Evolutionary conservation across 2,329 filamentous ascomycete species (phyloP).

Genomic region (Plenodomus biglobosus): DNA sequence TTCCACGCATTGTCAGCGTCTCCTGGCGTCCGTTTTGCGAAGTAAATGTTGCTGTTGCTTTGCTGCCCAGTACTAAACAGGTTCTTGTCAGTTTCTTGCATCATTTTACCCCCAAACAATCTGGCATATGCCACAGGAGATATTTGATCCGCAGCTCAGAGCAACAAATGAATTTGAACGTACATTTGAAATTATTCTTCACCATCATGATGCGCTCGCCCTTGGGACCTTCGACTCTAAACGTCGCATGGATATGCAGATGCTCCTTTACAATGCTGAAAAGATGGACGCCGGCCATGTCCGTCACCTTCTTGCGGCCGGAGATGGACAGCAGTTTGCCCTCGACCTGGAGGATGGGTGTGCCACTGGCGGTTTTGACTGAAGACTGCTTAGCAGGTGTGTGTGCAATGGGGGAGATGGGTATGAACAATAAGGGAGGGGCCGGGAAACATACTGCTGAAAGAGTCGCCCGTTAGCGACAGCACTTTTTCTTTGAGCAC

Average conservation of each 20-base stretch:
- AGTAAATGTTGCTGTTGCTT: conserved; percentile 59
- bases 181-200: conserved; percentile 57
- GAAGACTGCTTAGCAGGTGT: not conserved
- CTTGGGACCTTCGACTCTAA: conserved; percentile 51
- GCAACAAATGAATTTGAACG: conserved; percentile 29
- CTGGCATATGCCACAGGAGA: not conserved
- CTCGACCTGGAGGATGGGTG: conserved; percentile 58
- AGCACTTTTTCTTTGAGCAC: conserved; percentile 63
- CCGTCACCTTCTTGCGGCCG: conserved; percentile 58
- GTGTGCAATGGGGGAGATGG: not conserved
- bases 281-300: conserved; percentile 57
- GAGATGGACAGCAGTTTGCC: conserved; percentile 57
- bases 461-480: conserved; percentile 65
- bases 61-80: conserved; percentile 54
- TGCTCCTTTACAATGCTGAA: conserved; percentile 61
- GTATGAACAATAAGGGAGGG: not conserved
- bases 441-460: conserved; percentile 47
- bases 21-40: conserved; percentile 27
- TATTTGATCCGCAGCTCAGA: too few species aligned
- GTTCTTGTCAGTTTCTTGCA: not conserved
- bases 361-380: conserved; percentile 57
- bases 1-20: conserved; percentile 57
- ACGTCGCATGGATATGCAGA: conserved; percentile 56
- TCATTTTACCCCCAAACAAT: too few species aligned
- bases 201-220: conserved; percentile 57